Percentiles rank a stretch among this genome's conserved stretches.
Evolutionary conservation across 805 yeast species (phyloP).

Genomic region (Maudiozyma turicensis): DNA sequence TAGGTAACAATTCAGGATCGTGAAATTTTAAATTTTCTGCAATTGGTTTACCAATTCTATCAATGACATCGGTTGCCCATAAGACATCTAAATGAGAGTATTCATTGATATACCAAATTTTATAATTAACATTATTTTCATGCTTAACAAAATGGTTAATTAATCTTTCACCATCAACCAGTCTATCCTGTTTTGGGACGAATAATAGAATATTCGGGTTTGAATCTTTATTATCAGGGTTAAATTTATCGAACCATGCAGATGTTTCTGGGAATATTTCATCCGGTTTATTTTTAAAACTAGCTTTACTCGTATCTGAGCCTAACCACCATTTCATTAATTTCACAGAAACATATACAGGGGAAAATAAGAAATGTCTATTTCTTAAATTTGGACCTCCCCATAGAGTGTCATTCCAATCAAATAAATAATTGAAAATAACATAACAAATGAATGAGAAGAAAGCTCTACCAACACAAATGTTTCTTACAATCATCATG

Average conservation of each 20-base stretch:
- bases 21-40: constrained; percentile 24
- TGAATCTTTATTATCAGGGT: constrained; percentile 11
- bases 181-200: constrained; percentile 60
- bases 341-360: constrained; percentile 71
- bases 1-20: background rate
- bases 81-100: constrained; percentile 86
- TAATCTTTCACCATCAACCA: constrained; percentile 72
- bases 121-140: constrained; percentile 36
- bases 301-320: constrained; percentile 30
- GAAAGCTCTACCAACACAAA: constrained; percentile 38
- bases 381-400: constrained; percentile 49
- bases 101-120: constrained; percentile 35
- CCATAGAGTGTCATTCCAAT: constrained; percentile 80
- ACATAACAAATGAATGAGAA: constrained; percentile 60
- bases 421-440: constrained; percentile 78
- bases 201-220: constrained; percentile 58
- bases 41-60: constrained; percentile 49
- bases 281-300: constrained; percentile 28
- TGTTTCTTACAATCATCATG: constrained; percentile 49
- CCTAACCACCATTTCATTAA: constrained; percentile 92
- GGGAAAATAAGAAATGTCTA: constrained; percentile 77
- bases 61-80: constrained; percentile 80
- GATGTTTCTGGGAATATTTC: constrained; percentile 40
- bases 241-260: constrained; percentile 39
- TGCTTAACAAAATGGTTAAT: constrained; percentile 49